Base-by-base conservation (phyloP, 805 yeast species). In the Schwanniomyces yamadae region DNA sequence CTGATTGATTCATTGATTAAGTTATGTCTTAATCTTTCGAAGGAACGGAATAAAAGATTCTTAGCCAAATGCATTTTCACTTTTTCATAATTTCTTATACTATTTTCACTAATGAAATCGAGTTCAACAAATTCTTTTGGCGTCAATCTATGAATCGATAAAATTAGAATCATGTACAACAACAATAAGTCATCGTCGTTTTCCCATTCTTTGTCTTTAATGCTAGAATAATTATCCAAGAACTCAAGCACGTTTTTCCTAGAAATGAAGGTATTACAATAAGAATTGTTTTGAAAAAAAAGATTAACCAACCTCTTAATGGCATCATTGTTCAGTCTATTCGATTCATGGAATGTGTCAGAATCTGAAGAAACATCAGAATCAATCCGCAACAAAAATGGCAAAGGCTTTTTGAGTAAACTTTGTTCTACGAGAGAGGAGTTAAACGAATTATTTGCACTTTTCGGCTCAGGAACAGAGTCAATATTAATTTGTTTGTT, bases 141-240 rank as follows among this genome's bases (percentile, higher is more conserved):
- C 1, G 63, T 57, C 21, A 61, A 46, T 34, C 62, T 61, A 33
- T 67, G 55, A 20, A 71, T 41, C n/a, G 69, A 49, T 4, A 71
- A 52, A 8, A 71, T 55, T 20, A 75, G 49, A 15, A 75, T 59
- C 70, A 72, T 69, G 27, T 68, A 58, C 16, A 73, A 52, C 21
- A 73, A 51, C 18, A 75, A 57, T 45, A 74, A 48, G 41, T 74
- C 78, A 45, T 73, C 77, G 38, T 71, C 75, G 40, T 67, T 56
- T 33, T 66, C 72, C 78, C 78, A 72, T 13, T 57, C 61, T 28
- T 51, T 44, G 28, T 59, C 63, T 6, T 54, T 51, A 25, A 60
- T 51, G 3, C 40, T 22, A 8, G 50, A 57, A 47, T 69, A 66
- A 14, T 58, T 54, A 12, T 60, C 53, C 16, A 75, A 48, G 33